A percentile compares a stretch with the other conserved stretches of the same genome.
Conservation (phyloP, 2,329 filamentous ascomycete species). For the Pseudogymnoascus sp. region DNA sequence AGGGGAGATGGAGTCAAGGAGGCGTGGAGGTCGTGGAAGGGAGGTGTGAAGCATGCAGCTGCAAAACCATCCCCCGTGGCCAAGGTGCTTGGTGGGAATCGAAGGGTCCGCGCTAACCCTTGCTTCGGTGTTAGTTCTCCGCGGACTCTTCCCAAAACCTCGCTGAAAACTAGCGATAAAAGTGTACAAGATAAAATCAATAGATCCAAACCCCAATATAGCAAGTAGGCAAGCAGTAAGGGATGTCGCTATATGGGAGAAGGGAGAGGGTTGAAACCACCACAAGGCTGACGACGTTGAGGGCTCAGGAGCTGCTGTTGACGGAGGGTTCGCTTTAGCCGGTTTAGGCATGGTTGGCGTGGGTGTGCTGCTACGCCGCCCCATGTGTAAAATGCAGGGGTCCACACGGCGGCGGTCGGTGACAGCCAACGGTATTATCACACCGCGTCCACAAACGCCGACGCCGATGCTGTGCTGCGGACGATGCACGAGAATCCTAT, state of each 20-base stretch:
- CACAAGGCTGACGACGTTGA: neutral
- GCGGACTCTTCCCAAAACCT: neutral
- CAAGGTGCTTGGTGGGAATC: neutral
- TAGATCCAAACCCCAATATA: neutral
- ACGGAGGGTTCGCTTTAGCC: constrained; percentile 4
- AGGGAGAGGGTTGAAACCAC: neutral
- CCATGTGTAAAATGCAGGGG: neutral
- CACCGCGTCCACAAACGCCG: neutral
- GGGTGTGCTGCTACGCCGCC: neutral
- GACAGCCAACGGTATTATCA: neutral
- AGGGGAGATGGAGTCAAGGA: neutral
- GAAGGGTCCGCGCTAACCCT: neutral
- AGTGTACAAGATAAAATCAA: neutral
- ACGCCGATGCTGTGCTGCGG: neutral
- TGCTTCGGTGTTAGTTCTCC: neutral
- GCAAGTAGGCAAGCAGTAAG: neutral
- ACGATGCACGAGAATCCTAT: neutral
- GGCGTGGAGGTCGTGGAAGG: neutral
- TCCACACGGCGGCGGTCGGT: neutral
- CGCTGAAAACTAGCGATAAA: neutral
- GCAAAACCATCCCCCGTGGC: neutral
- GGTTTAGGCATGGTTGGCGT: neutral
- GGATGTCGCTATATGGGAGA: neutral
- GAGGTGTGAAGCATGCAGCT: neutral
- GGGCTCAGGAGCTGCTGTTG: neutral